Evolutionary conservation across 164 flowering plant species (phyloP).

Genomic region (Vitis riparia): DNA sequence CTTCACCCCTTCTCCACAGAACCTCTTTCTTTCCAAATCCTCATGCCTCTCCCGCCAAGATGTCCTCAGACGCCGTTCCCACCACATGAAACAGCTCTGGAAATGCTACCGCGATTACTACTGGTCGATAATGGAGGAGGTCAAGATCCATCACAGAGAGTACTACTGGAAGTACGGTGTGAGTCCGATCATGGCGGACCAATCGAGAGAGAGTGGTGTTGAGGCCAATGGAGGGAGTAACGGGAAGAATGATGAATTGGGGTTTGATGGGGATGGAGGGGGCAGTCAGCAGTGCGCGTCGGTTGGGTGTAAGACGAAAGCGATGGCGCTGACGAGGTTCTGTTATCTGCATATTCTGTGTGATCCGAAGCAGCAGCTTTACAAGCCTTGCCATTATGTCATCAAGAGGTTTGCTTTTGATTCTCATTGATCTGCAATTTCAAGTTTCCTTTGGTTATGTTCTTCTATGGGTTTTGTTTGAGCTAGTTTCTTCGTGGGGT

Average conservation of each 20-base stretch:
- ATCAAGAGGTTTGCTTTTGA: constrained; percentile 52
- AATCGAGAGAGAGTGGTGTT: constrained; percentile 2
- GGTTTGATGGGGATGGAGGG: constrained; percentile 12
- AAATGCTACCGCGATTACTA: constrained; percentile 52
- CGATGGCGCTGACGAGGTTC: constrained; percentile 76
- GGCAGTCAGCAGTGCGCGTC: constrained; percentile 37
- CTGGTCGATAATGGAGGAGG: constrained; percentile 78
- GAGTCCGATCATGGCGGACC: constrained; percentile 52
- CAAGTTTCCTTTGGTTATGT: background rate
- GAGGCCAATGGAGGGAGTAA: constrained; percentile 14
- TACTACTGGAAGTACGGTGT: constrained; percentile 69
- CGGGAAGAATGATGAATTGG: constrained; percentile 1
- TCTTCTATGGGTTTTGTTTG: background rate
- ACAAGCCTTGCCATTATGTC: constrained; percentile 61
- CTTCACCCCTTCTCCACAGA: constrained; percentile 19
- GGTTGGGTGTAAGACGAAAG: constrained; percentile 68
- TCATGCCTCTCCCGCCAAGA: constrained; percentile 50
- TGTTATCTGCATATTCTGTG: constrained; percentile 75
- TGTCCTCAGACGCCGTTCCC: constrained; percentile 54
- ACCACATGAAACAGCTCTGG: constrained; percentile 40
- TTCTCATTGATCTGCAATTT: background rate
- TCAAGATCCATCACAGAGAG: constrained; percentile 52
- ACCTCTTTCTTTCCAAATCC: constrained; percentile 34
- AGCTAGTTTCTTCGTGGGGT: background rate
- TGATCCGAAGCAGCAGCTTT: constrained; percentile 73